Percentiles rank a stretch among this genome's conserved stretches.
Evolutionary conservation across 2,329 filamentous ascomycete genomes (phyloP).

Genomic region (Pseudogymnoascus destructans): DNA sequence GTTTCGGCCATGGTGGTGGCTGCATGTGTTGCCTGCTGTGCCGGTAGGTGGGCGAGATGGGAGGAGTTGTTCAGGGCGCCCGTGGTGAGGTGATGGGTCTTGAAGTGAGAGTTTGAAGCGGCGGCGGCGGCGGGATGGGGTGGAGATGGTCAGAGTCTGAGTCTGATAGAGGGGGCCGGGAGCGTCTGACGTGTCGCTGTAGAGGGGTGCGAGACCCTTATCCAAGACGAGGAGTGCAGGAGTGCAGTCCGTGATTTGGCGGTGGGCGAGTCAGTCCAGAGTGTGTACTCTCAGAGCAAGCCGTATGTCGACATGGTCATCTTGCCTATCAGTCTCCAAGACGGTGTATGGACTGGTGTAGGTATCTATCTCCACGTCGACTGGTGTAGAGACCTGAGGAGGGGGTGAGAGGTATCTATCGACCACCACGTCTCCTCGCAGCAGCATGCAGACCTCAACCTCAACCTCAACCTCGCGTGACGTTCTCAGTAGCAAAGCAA

Average conservation of each 20-base stretch:
- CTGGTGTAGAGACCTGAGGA: too few relatives aligned
- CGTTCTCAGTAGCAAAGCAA: too few relatives aligned
- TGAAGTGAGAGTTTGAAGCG: background rate
- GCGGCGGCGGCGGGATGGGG: too few relatives aligned
- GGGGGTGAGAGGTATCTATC: background rate
- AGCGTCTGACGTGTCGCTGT: background rate
- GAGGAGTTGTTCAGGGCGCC: background rate
- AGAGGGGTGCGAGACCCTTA: background rate
- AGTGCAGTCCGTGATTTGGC: background rate
- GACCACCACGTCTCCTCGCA: background rate
- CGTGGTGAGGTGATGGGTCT: background rate
- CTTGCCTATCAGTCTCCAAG: constrained; percentile 97
- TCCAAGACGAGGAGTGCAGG: background rate
- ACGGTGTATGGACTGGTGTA: background rate
- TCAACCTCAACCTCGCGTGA: background rate
- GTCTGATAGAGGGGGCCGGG: background rate
- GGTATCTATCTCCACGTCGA: too few relatives aligned
- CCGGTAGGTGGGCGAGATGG: background rate
- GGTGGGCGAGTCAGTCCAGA: background rate
- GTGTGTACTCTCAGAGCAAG: constrained; percentile 27
- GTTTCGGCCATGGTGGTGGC: constrained; percentile 20
- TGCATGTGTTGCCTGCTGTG: background rate
- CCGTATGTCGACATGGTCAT: constrained; percentile 89
- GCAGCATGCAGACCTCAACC: too few relatives aligned
- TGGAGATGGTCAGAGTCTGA: background rate